phyloP scores from a whole-genome alignment of 768 basidiomycete species.

The Leccinum variicolor region DNA sequence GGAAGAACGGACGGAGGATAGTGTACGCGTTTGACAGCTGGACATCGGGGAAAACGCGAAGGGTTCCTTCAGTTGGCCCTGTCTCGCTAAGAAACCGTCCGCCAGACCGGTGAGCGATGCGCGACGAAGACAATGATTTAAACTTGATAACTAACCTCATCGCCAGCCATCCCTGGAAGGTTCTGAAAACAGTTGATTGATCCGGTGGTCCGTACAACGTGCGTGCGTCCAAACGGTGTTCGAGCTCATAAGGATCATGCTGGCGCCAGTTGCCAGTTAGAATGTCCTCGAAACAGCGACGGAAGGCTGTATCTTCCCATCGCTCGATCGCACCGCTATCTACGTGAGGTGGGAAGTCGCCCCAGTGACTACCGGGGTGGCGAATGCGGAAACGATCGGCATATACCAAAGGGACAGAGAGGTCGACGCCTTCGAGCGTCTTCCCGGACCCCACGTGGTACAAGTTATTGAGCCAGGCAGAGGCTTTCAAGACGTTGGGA shows the following conservation, averaged over 20 bases:
- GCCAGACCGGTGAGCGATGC: background rate
- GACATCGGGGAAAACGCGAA: slow-evolving; percentile 69
- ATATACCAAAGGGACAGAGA: slow-evolving; percentile 61
- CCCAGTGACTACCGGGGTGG: slow-evolving; percentile 60
- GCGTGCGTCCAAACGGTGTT: slow-evolving; percentile 55
- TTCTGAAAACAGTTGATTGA: slow-evolving; percentile 53
- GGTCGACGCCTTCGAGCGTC: slow-evolving; percentile 50
- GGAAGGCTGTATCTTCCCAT: slow-evolving; percentile 61
- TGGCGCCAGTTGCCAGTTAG: slow-evolving; percentile 57
- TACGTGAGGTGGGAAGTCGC: slow-evolving; percentile 49
- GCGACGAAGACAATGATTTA: background rate
- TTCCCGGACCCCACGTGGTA: slow-evolving; percentile 45
- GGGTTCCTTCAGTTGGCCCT: slow-evolving; percentile 64
- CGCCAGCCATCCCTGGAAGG: slow-evolving; percentile 79
- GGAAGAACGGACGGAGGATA: slow-evolving; percentile 77
- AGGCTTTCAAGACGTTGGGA: slow-evolving; percentile 57
- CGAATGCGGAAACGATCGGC: slow-evolving; percentile 75
- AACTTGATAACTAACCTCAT: slow-evolving; percentile 44
- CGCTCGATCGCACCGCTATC: slow-evolving; percentile 70
- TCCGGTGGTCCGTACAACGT: slow-evolving; percentile 59
- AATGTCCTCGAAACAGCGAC: slow-evolving; percentile 59
- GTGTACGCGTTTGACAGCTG: slow-evolving; percentile 65
- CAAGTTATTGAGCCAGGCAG: slow-evolving; percentile 59
- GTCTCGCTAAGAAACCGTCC: slow-evolving; percentile 44
- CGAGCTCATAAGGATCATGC: slow-evolving; percentile 67